A percentile compares a stretch with the other conserved stretches of the same genome.
Conservation (phyloP, 176 grass and related monocot genomes). For the Echinochloa phyllopogon region DNA sequence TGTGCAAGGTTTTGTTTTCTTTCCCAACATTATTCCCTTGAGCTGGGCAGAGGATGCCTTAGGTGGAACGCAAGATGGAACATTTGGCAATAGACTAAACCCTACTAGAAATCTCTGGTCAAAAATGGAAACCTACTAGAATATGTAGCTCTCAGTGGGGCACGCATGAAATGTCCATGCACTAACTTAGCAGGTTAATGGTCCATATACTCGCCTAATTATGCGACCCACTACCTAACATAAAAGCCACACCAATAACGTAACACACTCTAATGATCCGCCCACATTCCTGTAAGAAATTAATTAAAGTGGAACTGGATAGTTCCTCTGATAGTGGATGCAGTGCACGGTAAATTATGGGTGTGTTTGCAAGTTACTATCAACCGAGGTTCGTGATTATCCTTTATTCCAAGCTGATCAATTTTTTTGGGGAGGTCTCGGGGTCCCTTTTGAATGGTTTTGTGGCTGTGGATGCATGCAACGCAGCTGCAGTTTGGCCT, state of each 20-base stretch:
- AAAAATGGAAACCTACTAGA: slow-evolving; percentile 39
- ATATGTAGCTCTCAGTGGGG: slow-evolving; percentile 24
- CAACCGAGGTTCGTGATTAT: slow-evolving; percentile 45
- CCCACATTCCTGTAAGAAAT: not conserved
- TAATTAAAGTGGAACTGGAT: slow-evolving; percentile 20
- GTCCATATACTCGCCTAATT: slow-evolving; percentile 44
- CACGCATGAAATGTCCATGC: slow-evolving; percentile 1
- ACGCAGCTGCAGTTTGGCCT: slow-evolving; percentile 9
- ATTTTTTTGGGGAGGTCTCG: not conserved
- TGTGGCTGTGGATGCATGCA: slow-evolving; percentile 48
- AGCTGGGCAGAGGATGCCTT: not conserved
- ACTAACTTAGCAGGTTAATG: slow-evolving; percentile 41
- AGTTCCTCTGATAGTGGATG: slow-evolving; percentile 44
- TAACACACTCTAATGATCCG: not conserved
- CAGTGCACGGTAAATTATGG: not conserved
- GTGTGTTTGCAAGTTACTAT: slow-evolving; percentile 44
- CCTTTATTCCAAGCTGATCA: slow-evolving; percentile 17
- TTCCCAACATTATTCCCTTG: slow-evolving; percentile 13
- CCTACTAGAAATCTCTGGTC: slow-evolving; percentile 42
- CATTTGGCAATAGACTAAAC: slow-evolving; percentile 11
- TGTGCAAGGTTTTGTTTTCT: slow-evolving; percentile 19
- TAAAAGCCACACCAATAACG: slow-evolving; percentile 46
- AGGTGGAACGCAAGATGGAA: slow-evolving; percentile 8
- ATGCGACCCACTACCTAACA: slow-evolving; percentile 51
- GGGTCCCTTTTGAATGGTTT: not conserved